Evolutionary conservation across 2,329 filamentous ascomycete species (phyloP).

Genomic region (Exophiala lecanii-corni): DNA sequence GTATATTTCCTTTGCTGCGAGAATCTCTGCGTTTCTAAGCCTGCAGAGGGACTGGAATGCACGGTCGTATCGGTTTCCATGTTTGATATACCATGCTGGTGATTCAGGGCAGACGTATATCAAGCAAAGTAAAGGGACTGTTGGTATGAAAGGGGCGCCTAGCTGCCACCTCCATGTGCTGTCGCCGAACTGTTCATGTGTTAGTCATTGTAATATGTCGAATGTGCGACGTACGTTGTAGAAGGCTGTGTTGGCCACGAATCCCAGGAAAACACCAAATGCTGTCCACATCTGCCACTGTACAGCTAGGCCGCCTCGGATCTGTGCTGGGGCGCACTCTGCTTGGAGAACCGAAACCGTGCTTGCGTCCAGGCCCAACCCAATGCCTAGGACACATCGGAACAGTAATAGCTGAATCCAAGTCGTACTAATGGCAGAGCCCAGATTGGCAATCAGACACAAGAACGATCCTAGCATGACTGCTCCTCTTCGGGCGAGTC

Average conservation of each 20-base stretch:
- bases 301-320: conserved; percentile 49
- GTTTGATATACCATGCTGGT: conserved; percentile 64
- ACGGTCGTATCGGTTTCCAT: conserved; percentile 48
- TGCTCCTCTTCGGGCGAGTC: conserved; percentile 64
- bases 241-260: conserved; percentile 60
- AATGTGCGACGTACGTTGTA: conserved; percentile 41
- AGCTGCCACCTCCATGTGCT: conserved; percentile 62
- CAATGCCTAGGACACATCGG: conserved; percentile 42
- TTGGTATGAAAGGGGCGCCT: conserved; percentile 61
- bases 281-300: conserved; percentile 51
- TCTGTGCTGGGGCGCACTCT: conserved; percentile 45
- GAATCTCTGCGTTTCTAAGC: conserved; percentile 55
- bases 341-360: conserved; percentile 47
- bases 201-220: not conserved
- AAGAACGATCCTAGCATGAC: conserved; percentile 61
- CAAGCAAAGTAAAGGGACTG: conserved; percentile 54
- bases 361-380: conserved; percentile 36
- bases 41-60: conserved; percentile 57
- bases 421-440: conserved; percentile 54
- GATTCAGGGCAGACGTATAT: conserved; percentile 62
- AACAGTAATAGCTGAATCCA: conserved; percentile 55
- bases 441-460: conserved; percentile 41
- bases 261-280: conserved; percentile 62
- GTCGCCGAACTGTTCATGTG: conserved; percentile 32
- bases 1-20: conserved; percentile 54